Evolutionary conservation across 805 yeast species (phyloP).

Genomic region (Schizosaccharomyces octosporus): DNA sequence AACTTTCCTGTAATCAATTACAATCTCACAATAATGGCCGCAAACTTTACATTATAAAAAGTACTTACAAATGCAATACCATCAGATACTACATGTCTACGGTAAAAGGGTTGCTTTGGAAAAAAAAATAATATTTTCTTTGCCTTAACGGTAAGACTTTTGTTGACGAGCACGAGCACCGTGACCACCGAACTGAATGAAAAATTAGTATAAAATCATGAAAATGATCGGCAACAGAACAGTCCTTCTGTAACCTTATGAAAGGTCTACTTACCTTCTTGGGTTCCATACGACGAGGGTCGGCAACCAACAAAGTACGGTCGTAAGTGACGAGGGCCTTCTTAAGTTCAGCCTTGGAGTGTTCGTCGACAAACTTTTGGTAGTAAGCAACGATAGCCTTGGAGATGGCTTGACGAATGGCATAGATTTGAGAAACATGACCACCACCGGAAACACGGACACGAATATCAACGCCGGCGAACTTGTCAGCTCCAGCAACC

Average conservation of each 20-base stretch:
- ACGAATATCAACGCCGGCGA: conserved; percentile 94
- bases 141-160: conserved; percentile 92
- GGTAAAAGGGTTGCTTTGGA: background rate
- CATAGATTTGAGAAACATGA: conserved; percentile 98
- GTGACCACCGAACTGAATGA: conserved; percentile 83
- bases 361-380: conserved; percentile 98
- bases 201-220: background rate
- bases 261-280: conserved; percentile 33
- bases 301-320: conserved; percentile 98
- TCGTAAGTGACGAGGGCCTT: conserved; percentile 91
- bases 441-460: conserved; percentile 99
- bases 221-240: background rate
- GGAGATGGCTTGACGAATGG: conserved; percentile 98
- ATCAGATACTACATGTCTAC: background rate
- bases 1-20: too few relatives aligned
- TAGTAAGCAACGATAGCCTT: conserved; percentile 98
- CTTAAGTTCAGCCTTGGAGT: conserved; percentile 97
- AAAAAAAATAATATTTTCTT: background rate
- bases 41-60: too few relatives aligned
- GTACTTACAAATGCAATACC: too few relatives aligned
- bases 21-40: too few relatives aligned
- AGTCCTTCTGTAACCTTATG: background rate
- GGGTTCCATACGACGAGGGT: conserved; percentile 99
- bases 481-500: conserved; percentile 95
- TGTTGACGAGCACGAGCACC: conserved; percentile 99